Evolutionary conservation across 2,329 filamentous ascomycete species (phyloP).

Genomic region (Hortaea werneckii): DNA sequence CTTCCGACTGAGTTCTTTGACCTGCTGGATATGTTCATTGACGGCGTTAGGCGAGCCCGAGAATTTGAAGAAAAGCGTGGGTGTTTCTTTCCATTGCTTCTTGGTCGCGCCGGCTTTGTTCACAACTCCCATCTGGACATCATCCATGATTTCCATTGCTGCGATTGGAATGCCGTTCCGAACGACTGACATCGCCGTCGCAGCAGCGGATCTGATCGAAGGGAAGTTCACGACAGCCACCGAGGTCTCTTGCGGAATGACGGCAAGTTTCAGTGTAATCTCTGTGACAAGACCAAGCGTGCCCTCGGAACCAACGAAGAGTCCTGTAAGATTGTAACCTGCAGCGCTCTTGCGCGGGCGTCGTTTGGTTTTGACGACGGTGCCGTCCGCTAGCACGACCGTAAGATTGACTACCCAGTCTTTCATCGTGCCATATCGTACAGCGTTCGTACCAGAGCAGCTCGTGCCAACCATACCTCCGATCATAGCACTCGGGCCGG

Average conservation of each 20-base stretch:
- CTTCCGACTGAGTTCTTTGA: constrained; percentile 54
- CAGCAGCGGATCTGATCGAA: constrained; percentile 63
- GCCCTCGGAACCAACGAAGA: constrained; percentile 75
- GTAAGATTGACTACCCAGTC: constrained; percentile 80
- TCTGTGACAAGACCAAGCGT: constrained; percentile 75
- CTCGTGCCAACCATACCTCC: constrained; percentile 78
- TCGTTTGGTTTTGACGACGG: constrained; percentile 65
- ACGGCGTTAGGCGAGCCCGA: constrained; percentile 68
- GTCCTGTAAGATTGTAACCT: constrained; percentile 69
- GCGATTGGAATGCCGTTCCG: constrained; percentile 62
- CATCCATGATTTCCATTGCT: constrained; percentile 80
- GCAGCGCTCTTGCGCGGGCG: constrained; percentile 71
- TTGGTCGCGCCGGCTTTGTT: constrained; percentile 63
- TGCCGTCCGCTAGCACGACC: constrained; percentile 68
- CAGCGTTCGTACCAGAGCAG: constrained; percentile 55
- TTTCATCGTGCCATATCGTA: constrained; percentile 77
- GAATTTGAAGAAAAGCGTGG: constrained; percentile 77
- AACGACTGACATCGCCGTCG: constrained; percentile 66
- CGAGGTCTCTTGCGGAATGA: constrained; percentile 64
- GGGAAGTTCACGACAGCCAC: constrained; percentile 75
- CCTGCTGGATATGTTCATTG: constrained; percentile 61
- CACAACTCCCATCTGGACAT: constrained; percentile 76
- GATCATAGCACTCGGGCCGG: constrained; percentile 65
- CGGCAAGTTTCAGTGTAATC: constrained; percentile 68
- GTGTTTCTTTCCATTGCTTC: constrained; percentile 63